A percentile compares a stretch with the other conserved stretches of the same genome.
These are phyloP conservation scores for Eragrostis tef DNA, from an alignment of 202 grass and related monocot species.

Conservation along the genomic window DNA sequence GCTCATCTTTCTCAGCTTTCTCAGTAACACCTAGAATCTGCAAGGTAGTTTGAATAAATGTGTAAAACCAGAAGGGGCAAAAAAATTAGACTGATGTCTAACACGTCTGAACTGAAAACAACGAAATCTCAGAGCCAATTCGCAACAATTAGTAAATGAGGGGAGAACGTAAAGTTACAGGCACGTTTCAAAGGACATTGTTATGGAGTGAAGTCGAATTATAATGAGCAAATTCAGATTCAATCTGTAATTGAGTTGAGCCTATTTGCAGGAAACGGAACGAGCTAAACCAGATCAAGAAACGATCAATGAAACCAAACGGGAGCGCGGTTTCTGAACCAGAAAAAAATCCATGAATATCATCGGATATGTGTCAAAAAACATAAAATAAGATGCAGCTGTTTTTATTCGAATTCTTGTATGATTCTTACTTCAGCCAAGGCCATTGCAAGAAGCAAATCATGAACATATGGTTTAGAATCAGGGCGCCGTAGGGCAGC, in stretches of 20 bases:
- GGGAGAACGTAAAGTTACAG: not conserved
- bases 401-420: constrained; percentile 8
- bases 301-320: not conserved
- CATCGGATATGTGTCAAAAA: constrained; percentile 36
- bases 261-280: not conserved
- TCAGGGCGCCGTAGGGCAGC: constrained; percentile 62
- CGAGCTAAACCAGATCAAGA: constrained; percentile 19
- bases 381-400: not conserved
- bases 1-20: constrained; percentile 98
- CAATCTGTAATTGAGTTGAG: not conserved
- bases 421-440: constrained; percentile 79
- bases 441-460: constrained; percentile 91
- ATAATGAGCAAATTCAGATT: not conserved
- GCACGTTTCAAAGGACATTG: not conserved
- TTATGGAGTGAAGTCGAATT: constrained; percentile 3
- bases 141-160: not conserved
- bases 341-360: constrained; percentile 41
- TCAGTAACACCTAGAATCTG: constrained; percentile 83
- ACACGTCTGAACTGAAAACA: not conserved
- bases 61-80: not conserved
- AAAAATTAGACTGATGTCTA: not conserved
- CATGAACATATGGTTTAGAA: constrained; percentile 83
- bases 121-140: not conserved
- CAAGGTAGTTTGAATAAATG: constrained; percentile 34
- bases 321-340: constrained; percentile 2